Percentiles rank a stretch among this genome's conserved stretches.
phyloP scores from a whole-genome alignment of 768 basidiomycete species.

The Candolleomyces aberdarensis region DNA sequence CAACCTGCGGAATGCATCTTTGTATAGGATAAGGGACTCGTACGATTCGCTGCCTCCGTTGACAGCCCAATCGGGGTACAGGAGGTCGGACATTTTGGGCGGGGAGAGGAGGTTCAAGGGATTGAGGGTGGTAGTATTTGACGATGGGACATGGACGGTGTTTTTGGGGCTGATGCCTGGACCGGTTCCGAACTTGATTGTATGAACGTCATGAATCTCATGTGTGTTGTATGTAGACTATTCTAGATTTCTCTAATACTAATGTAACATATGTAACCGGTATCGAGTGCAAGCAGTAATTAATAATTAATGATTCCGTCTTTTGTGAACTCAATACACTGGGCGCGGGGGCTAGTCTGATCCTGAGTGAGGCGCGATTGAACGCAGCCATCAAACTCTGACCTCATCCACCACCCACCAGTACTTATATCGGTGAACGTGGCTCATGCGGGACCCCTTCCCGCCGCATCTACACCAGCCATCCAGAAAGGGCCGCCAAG shows the following conservation, averaged over 20 bases:
- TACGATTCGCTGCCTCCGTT: slow-evolving; percentile 34
- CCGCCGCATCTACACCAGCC: too few relatives aligned
- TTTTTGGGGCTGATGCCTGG: slow-evolving; percentile 44
- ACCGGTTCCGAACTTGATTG: slow-evolving; percentile 18
- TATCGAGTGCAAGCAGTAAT: too few relatives aligned
- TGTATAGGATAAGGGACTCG: slow-evolving; percentile 35
- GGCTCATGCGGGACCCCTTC: too few relatives aligned
- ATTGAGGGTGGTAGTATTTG: slow-evolving; percentile 31
- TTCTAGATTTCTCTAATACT: neutral
- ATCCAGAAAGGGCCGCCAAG: too few relatives aligned
- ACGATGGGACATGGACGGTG: slow-evolving; percentile 40
- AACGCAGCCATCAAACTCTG: too few relatives aligned
- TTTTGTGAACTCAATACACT: too few relatives aligned
- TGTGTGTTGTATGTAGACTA: neutral
- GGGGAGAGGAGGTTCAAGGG: slow-evolving; percentile 45
- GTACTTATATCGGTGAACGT: too few relatives aligned
- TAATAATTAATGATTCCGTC: too few relatives aligned
- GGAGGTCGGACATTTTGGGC: slow-evolving; percentile 50
- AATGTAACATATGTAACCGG: neutral
- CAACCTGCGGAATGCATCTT: slow-evolving; percentile 16
- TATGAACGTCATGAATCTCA: neutral
- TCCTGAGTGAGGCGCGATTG: too few relatives aligned
- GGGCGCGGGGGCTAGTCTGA: too few relatives aligned
- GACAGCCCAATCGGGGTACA: slow-evolving; percentile 37
- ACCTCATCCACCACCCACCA: too few relatives aligned